These are phyloP conservation scores for Yamadazyma jaroonii DNA, from an alignment of 1,139 yeast genomes.

Conservation along the genomic window DNA sequence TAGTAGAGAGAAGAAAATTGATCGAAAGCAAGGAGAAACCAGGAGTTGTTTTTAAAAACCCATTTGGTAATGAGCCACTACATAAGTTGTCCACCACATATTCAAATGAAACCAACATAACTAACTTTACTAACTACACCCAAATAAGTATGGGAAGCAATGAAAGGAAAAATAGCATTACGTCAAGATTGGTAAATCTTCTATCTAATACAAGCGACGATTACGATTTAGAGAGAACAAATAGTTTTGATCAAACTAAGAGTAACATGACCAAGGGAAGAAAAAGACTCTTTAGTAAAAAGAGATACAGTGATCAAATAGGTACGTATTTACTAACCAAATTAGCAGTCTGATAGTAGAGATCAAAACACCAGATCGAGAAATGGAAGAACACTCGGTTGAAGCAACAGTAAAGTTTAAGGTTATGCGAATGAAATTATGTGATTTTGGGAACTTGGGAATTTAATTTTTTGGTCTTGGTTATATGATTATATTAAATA, in stretches of 20 bases:
- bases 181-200: slow-evolving; percentile 12
- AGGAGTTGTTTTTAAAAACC: slow-evolving; percentile 12
- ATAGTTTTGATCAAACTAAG: slow-evolving; percentile 40
- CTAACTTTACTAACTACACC: background rate
- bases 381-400: too few relatives aligned
- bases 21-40: slow-evolving; percentile 13
- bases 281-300: slow-evolving; percentile 12
- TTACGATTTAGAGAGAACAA: slow-evolving; percentile 12
- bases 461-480: background rate
- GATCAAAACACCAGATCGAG: too few relatives aligned
- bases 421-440: too few relatives aligned
- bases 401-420: too few relatives aligned
- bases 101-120: background rate
- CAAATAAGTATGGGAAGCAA: background rate
- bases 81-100: background rate
- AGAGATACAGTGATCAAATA: slow-evolving; percentile 19
- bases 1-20: slow-evolving; percentile 8
- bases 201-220: slow-evolving; percentile 16
- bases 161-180: slow-evolving; percentile 17
- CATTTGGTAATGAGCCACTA: slow-evolving; percentile 10
- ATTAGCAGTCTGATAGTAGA: too few relatives aligned
- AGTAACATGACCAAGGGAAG: slow-evolving; percentile 31
- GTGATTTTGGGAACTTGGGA: too few relatives aligned
- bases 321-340: slow-evolving; percentile 31
- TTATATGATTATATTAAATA: background rate